Base-by-base conservation (phyloP, 352 stramenopile species). In the Globisporangium nunn region DNA sequence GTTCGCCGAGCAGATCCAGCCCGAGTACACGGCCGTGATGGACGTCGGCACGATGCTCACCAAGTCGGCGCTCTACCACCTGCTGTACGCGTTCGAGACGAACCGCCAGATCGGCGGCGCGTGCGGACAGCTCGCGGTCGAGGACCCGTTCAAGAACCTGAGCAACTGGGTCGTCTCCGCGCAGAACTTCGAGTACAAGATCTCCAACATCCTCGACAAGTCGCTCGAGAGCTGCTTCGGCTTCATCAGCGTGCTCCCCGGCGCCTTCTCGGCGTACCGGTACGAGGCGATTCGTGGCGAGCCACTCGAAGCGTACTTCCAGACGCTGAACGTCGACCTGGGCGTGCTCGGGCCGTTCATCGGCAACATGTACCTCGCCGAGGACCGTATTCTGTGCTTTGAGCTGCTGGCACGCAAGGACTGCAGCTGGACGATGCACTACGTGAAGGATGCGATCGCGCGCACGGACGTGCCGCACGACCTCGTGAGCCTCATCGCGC, bases 141-240 rank as follows among this genome's bases (percentile, higher is more conserved):
- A 95, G 14, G 72, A 91, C n/a, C 82, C 85, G 18, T 87, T 88
- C 52, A 73, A 76, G 41, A 86, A 93, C 60, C 59, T 95, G 63
- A 89, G 76, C 64, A 95, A 95, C 50, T 95, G 82, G 82, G 82
- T 95, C 62, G 68, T 95, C 15, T 89, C 80, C 18, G 85, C 85
- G 8, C 85, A 95, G 55, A 73, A 93, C 53, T 95, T 95, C 49
- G 85, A 95, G 74, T 95, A 95, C 80, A 93, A 93, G 59, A 92
- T 93, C 48, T 91, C 80, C 47, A 93, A 93, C 66, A 84, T 93
- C 46, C 67, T 95, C 1, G 85, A 95, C 74, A 93, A 93, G 65
- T 84, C 80, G 8, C 61, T 92, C 47, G 85, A 95, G 57, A 87
- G 73, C 53, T 93, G 81, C 63, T 94, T 94, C 60, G 86, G 86